Base-by-base conservation (phyloP, 345 rosid genomes). In the Eucalyptus grandis region DNA sequence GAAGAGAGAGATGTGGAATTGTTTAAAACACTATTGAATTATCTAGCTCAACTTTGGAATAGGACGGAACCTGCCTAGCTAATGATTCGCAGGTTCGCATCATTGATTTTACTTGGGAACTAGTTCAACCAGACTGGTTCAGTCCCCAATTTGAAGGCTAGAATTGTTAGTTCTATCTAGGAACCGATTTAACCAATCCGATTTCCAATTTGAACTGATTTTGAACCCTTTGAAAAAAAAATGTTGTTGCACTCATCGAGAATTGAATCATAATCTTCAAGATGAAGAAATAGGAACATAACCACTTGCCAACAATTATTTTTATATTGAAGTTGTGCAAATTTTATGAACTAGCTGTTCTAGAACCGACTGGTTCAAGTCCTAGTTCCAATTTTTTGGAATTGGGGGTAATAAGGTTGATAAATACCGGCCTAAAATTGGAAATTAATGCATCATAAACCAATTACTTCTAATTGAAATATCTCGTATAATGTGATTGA, bases 111-210 rank as follows among this genome's bases (percentile, higher is more conserved):
- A 19, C 26, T 4, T 9, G 24, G 44, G 8, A 72, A 72, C 44
- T 10, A 6, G 27, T 37, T 11, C 14, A 19, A 37, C 14, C 6
- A 26, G 3, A 10, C 46, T 5, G 1, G 69, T 30, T 62, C 2
- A 30, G 4, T 62, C 69, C 16, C 16, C 1, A 60, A 0, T 72
- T 37, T 1, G 1, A 72, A 72, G 14, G 46, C 8, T 5, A 1
- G 44, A 72, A 72, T 34, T 19, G 46, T 72, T 17, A 40, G 46
- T 72, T 72, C 82, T 19, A 19, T 21, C 8, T 21, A 3, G 24
- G 82, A 72, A 72, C 2, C 2, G 4, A 34, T 72, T 67, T 17
- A 34, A 72, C 14, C 82, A 72, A 19, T 37, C 4, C 1, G 2
- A 72, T 34, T 72, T 72, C 4, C 11, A 8, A 21, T 40, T 19